A percentile compares a stretch with the other conserved stretches of the same genome.
Evolutionary conservation across 2,329 filamentous ascomycete species (phyloP).

Genomic region (Colletotrichum brevisporum): DNA sequence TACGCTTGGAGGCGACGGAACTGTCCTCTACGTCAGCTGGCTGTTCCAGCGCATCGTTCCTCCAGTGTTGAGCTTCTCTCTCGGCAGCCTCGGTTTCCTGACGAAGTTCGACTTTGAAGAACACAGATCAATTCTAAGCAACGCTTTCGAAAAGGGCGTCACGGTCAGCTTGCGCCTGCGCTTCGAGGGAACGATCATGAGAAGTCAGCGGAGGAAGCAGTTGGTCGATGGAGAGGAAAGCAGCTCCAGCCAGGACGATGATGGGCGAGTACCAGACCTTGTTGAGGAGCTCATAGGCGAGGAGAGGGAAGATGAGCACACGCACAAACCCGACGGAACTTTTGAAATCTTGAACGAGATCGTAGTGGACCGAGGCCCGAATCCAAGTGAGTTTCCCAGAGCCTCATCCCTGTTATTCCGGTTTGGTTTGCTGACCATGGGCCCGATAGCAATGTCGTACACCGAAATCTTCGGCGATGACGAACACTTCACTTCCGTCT

Average conservation of each 20-base stretch:
- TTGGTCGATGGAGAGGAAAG: slow-evolving; percentile 42
- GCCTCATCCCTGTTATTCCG: slow-evolving; percentile 6
- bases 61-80: slow-evolving; percentile 89
- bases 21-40: slow-evolving; percentile 96
- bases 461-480: slow-evolving; percentile 96
- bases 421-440: slow-evolving; percentile 7
- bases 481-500: slow-evolving; percentile 93
- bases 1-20: slow-evolving; percentile 95
- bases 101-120: slow-evolving; percentile 95
- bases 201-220: slow-evolving; percentile 70
- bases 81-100: slow-evolving; percentile 93
- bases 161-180: slow-evolving; percentile 89
- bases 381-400: slow-evolving; percentile 76
- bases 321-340: slow-evolving; percentile 86
- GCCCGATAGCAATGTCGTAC: slow-evolving; percentile 81
- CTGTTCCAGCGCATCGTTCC: slow-evolving; percentile 96
- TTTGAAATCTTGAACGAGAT: slow-evolving; percentile 96
- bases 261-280: slow-evolving; percentile 71
- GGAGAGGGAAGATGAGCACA: slow-evolving; percentile 85
- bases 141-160: slow-evolving; percentile 85
- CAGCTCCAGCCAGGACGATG: slow-evolving; percentile 52
- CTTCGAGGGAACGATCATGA: slow-evolving; percentile 96
- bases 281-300: slow-evolving; percentile 93
- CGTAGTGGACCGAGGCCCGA: slow-evolving; percentile 95
- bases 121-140: slow-evolving; percentile 77